Percentiles rank a stretch among this genome's conserved stretches.
Evolutionary conservation across 768 basidiomycete species (phyloP).

Genomic region (Pisolithus marmoratus): DNA sequence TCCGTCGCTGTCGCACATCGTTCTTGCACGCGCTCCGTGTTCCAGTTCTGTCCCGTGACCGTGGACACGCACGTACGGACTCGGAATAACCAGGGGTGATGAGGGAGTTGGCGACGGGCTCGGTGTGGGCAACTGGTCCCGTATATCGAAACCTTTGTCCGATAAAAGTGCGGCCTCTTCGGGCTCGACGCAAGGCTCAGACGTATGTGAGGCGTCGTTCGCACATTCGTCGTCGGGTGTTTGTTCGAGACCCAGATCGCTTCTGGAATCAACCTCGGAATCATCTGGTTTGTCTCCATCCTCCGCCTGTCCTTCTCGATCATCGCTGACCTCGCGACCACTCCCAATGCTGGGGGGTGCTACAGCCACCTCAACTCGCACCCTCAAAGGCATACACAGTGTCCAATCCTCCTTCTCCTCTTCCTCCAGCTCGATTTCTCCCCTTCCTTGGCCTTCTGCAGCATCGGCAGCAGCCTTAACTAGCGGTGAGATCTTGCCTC

Average conservation of each 20-base stretch:
- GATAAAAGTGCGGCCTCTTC: neutral
- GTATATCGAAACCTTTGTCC: neutral
- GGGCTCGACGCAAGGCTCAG: constrained; percentile 1
- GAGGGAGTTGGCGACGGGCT: constrained; percentile 21
- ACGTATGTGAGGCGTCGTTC: constrained; percentile 3
- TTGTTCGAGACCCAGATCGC: neutral
- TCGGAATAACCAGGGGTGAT: neutral
- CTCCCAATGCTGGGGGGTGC: neutral
- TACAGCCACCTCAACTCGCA: neutral
- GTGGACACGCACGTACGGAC: neutral
- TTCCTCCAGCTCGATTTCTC: constrained; percentile 4
- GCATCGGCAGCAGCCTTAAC: constrained; percentile 1
- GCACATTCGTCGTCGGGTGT: neutral
- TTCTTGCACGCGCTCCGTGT: constrained; percentile 5
- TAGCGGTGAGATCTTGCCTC: constrained; percentile 11
- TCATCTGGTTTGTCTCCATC: neutral
- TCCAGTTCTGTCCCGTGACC: constrained; percentile 2
- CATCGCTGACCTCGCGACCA: neutral
- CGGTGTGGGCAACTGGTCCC: constrained; percentile 22
- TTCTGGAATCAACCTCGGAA: neutral
- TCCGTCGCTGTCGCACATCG: constrained; percentile 18
- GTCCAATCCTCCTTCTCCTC: constrained; percentile 24
- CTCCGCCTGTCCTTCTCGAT: neutral
- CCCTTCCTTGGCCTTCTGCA: neutral
- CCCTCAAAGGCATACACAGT: constrained; percentile 27